Percentiles rank a stretch among this genome's conserved stretches.
Conservation (phyloP, 2,329 filamentous ascomycete genomes). For the Alternaria solani region DNA sequence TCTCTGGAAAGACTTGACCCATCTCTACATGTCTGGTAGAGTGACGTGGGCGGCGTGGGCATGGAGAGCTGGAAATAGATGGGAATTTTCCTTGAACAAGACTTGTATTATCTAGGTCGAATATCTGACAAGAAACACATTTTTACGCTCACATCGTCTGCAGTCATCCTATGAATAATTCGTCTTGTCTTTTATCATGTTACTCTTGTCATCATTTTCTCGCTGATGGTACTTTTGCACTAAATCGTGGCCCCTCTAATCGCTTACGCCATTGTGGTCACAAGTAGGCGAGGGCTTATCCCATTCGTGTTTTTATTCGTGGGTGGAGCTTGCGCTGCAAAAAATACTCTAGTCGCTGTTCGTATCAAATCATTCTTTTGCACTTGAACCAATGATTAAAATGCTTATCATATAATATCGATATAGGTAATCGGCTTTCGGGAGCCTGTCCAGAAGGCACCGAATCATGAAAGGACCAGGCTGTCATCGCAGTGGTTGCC, state of each 20-base stretch:
- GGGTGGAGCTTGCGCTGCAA: too few species aligned
- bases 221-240: background rate
- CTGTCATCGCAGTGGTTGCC: background rate
- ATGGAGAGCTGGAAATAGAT: background rate
- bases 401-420: too few species aligned
- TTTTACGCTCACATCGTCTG: background rate
- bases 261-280: too few species aligned
- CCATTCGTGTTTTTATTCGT: too few species aligned
- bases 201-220: background rate
- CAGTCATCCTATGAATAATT: background rate
- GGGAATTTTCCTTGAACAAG: background rate
- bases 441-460: background rate
- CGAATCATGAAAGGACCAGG: background rate
- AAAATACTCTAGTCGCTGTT: too few species aligned
- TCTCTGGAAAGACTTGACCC: background rate
- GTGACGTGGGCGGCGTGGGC: background rate
- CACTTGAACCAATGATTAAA: too few species aligned
- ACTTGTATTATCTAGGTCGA: constrained; percentile 8
- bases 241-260: too few species aligned
- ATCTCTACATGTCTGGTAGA: background rate
- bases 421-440: background rate
- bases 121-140: background rate
- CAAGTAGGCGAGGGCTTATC: too few species aligned
- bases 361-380: too few species aligned
- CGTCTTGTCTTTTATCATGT: background rate